Conservation (phyloP, 2,329 filamentous ascomycete species). For the Aureobasidium sp. region DNA sequence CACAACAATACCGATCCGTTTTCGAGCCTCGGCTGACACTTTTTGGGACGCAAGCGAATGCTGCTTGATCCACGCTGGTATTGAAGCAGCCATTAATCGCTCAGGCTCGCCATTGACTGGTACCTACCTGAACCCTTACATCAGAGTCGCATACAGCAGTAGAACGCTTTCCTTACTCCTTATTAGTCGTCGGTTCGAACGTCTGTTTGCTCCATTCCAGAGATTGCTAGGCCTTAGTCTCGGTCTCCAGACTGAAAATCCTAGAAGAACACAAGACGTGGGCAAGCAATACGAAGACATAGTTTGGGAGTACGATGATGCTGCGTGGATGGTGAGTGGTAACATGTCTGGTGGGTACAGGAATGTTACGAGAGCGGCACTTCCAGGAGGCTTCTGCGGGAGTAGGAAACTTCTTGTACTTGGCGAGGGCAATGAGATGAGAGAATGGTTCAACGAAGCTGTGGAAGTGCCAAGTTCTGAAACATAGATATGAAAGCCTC, state of each 20-base stretch:
- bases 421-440: constrained; percentile 20
- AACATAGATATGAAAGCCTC: neutral
- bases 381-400: constrained; percentile 49
- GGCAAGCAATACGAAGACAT: constrained; percentile 47
- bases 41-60: constrained; percentile 42
- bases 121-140: constrained; percentile 66
- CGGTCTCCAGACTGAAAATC: constrained; percentile 51
- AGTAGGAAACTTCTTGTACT: constrained; percentile 41
- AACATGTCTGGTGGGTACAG: constrained; percentile 23
- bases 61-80: constrained; percentile 40
- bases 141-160: constrained; percentile 60
- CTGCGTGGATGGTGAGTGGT: constrained; percentile 21
- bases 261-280: constrained; percentile 49
- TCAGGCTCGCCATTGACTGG: constrained; percentile 32
- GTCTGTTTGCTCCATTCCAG: constrained; percentile 40
- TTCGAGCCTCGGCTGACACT: constrained; percentile 33
- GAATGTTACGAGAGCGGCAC: constrained; percentile 36
- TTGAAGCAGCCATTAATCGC: constrained; percentile 25
- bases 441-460: constrained; percentile 4
- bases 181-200: constrained; percentile 55
- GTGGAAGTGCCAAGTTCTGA: constrained; percentile 3
- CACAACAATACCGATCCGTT: constrained; percentile 31
- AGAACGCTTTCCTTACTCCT: constrained; percentile 50
- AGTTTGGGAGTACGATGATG: constrained; percentile 40
- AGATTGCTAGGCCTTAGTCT: constrained; percentile 44